Conservation (phyloP, 2,329 filamentous ascomycete species). For the Reticulascus tulasneorum region DNA sequence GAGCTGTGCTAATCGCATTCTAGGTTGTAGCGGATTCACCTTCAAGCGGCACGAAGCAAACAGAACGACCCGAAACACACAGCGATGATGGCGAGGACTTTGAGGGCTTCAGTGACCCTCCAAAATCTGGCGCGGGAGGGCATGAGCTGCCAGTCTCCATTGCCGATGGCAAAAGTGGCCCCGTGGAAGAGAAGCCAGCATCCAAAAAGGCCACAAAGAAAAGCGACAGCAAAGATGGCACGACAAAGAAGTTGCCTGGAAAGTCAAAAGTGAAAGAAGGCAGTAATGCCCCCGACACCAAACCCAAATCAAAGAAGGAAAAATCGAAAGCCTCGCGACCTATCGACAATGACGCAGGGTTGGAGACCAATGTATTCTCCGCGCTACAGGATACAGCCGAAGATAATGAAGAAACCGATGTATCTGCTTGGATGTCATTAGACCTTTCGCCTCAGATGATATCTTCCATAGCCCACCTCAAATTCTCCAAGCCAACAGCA, state of each 20-base stretch:
- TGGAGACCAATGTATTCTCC: constrained; percentile 49
- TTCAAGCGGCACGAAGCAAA: constrained; percentile 13
- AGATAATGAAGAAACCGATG: constrained; percentile 60
- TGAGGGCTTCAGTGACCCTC: constrained; percentile 59
- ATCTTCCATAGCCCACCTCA: constrained; percentile 71
- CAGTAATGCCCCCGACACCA: constrained; percentile 9
- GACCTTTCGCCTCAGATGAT: constrained; percentile 69
- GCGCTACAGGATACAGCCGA: constrained; percentile 51
- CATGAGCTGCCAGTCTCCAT: constrained; percentile 11
- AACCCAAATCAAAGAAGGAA: constrained; percentile 19
- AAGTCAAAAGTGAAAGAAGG: neutral
- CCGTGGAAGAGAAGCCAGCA: constrained; percentile 21
- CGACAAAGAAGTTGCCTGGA: constrained; percentile 15
- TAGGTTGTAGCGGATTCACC: constrained; percentile 2
- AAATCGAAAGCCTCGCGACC: constrained; percentile 26
- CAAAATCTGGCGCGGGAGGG: too few relatives aligned
- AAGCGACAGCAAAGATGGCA: constrained; percentile 24
- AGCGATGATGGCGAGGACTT: constrained; percentile 63
- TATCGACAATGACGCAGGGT: constrained; percentile 32
- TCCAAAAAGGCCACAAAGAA: constrained; percentile 23
- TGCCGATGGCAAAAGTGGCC: constrained; percentile 22
- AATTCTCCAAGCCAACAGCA: constrained; percentile 73
- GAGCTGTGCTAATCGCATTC: neutral
- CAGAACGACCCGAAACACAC: too few relatives aligned
- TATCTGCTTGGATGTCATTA: constrained; percentile 75